Evolutionary conservation across 768 basidiomycete species (phyloP), one percentile per base, ranked within the genome.

Genomic region (Termitomyces sp.): DNA sequence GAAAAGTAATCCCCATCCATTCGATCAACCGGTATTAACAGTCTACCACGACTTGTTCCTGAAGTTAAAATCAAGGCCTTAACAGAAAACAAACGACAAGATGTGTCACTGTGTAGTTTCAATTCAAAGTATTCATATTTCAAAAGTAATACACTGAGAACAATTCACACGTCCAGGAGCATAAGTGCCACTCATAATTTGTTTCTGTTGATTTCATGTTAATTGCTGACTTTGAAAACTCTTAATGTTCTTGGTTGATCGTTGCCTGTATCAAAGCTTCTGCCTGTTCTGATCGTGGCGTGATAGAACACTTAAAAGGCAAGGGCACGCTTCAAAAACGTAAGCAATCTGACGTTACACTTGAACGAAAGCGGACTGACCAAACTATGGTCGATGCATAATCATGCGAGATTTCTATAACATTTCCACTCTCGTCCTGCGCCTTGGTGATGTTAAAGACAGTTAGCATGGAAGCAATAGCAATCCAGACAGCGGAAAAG

Each of bases 401-500:
- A 45, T 65, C 59, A 50, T 60, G 30, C 16, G 54, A 50, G 1
- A 57, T 59, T 44, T 65, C 62, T 20, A 65, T 57, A 13, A 65
- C 56, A 24, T 64, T 45, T 12, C 67, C 66, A 42, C 60, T 18
- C 15, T 61, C 55, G 45, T 67, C 63, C 18, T 46, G 45, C 3
- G 63, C 61, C 36, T 66, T 64, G 1, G 53, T 44, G n/a, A 76
- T 68, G 36, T 70, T 61, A 45, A 76, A 70, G 2, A 66, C 60
- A 6, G 72, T 66, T 22, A 74, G 55, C 2, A 76, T 57, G 22
- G 65, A 68, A 4, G 69, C 69, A 20, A 70, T 61, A 1, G 69
- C 63, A 31, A 76, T 66, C 66, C 67, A 75, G 11, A 76, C 31
- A 5, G 61, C 63, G 8, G 66, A 61, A n/a, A 70, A 67, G 0